Base-by-base conservation (phyloP, 1,284 basidiomycete genomes). In the Leccinum pachyderme region DNA sequence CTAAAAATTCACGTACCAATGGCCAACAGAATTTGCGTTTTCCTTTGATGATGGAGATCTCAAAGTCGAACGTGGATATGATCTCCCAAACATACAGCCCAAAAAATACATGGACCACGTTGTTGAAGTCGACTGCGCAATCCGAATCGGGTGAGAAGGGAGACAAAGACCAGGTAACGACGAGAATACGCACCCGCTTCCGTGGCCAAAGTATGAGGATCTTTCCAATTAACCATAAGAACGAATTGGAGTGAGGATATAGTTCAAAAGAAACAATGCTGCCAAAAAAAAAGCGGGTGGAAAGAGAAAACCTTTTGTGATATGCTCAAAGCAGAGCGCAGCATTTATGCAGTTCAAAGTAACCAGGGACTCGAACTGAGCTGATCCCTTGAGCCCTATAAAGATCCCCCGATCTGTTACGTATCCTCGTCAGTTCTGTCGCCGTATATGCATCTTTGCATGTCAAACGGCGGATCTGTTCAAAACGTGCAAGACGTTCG, bases 31-130 rank as follows among this genome's bases (percentile, higher is more conserved):
- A 81, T 63, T 72, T 79, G 48, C 85, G 78, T 54, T 76, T 76
- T 27, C 78, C 63, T 27, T 74, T 78, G 44, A 88, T 58, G 39
- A 89, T 64, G 27, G 84, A 85, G 78, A 79, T 80, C 63, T 89
- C 87, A 61, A 89, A 88, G 55, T 76, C 75, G 52, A 71, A 78
- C 5, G 86, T 87, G 60, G 77, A 71, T 59, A 82, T 75, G 37
- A 89, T 59, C 66, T 89, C 87, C 86, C 86, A 89, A 24, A 83
- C 55, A 60, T 85, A 84, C 33, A 86, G 64, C 31, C 87, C 87
- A 59, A 83, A 82, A 53, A 85, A 75, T 25, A 75, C 71, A 62
- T 84, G 83, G 29, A 86, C 76, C 47, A 86, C 64, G 59, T 83
- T 81, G 49, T 73, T 71, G 64, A 86, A 84, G 49, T 78, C 77